Evolutionary conservation across 2,329 filamentous ascomycete species (phyloP).

Genomic region (Paraphaeosphaeria minitans): DNA sequence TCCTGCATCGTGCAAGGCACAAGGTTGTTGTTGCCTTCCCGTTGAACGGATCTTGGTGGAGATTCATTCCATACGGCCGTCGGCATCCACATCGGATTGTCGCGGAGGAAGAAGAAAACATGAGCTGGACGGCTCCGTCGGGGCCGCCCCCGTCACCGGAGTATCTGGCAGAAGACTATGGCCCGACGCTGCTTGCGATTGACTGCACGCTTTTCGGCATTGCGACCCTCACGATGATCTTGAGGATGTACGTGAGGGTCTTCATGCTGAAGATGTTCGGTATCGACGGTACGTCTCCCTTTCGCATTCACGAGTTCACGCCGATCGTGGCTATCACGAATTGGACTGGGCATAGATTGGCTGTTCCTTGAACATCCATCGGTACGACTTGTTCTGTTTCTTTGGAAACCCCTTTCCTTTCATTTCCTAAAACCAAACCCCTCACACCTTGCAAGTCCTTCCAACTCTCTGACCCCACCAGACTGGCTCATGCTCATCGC

Average conservation of each 20-base stretch:
- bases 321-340: background rate
- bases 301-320: background rate
- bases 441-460: too few relatives aligned
- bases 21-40: background rate
- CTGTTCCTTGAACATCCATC: too few relatives aligned
- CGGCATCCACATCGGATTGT: background rate
- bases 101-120: slow-evolving; percentile 11
- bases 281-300: background rate
- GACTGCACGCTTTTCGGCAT: slow-evolving; percentile 47
- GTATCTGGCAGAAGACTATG: slow-evolving; percentile 45
- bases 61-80: background rate
- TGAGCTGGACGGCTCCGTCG: background rate
- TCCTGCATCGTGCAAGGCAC: slow-evolving; percentile 5
- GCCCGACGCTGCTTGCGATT: slow-evolving; percentile 46
- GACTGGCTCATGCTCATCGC: slow-evolving; percentile 13
- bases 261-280: slow-evolving; percentile 25
- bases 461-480: background rate
- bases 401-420: background rate
- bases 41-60: background rate
- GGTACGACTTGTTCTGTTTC: too few relatives aligned
- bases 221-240: slow-evolving; percentile 23
- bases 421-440: background rate
- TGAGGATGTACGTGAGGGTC: slow-evolving; percentile 27
- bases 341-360: too few relatives aligned
- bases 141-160: slow-evolving; percentile 26